Conservation (phyloP, 2,329 filamentous ascomycete genomes). For the Fusarium tjaetaba region DNA sequence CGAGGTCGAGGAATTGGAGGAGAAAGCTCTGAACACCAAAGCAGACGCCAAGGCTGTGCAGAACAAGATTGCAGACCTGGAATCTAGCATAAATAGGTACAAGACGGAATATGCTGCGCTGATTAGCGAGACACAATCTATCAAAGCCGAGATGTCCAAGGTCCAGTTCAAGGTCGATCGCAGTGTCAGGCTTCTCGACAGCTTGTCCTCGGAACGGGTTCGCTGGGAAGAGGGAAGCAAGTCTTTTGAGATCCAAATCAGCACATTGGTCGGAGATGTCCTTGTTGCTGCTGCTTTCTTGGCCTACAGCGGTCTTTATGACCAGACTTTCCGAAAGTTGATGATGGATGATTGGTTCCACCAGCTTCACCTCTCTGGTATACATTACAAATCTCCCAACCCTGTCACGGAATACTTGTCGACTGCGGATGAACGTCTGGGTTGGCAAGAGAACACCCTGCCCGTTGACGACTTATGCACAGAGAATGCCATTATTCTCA, state of each 20-base stretch:
- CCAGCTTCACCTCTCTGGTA: slow-evolving; percentile 91
- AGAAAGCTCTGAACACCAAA: slow-evolving; percentile 90
- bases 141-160: slow-evolving; percentile 95
- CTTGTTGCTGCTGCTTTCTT: slow-evolving; percentile 96
- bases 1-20: slow-evolving; percentile 87
- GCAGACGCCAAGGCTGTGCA: slow-evolving; percentile 92
- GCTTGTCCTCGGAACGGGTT: slow-evolving; percentile 89
- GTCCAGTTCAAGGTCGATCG: slow-evolving; percentile 98
- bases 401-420: slow-evolving; percentile 96
- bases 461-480: slow-evolving; percentile 98
- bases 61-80: slow-evolving; percentile 83
- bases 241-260: slow-evolving; percentile 97
- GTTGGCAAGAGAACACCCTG: slow-evolving; percentile 93
- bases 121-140: slow-evolving; percentile 96
- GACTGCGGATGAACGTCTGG: slow-evolving; percentile 91
- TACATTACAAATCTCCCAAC: slow-evolving; percentile 92
- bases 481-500: slow-evolving; percentile 96
- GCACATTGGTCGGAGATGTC: slow-evolving; percentile 94
- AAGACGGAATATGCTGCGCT: slow-evolving; percentile 95
- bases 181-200: slow-evolving; percentile 93
- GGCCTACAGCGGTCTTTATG: slow-evolving; percentile 95
- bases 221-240: slow-evolving; percentile 98
- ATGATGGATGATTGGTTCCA: slow-evolving; percentile 99
- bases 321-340: slow-evolving; percentile 96
- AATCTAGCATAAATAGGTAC: slow-evolving; percentile 92